Evolutionary conservation across 176 grass and related monocot genomes (phyloP), one percentile per base, ranked within the genome.

Genomic region (Microstegium vimineum): DNA sequence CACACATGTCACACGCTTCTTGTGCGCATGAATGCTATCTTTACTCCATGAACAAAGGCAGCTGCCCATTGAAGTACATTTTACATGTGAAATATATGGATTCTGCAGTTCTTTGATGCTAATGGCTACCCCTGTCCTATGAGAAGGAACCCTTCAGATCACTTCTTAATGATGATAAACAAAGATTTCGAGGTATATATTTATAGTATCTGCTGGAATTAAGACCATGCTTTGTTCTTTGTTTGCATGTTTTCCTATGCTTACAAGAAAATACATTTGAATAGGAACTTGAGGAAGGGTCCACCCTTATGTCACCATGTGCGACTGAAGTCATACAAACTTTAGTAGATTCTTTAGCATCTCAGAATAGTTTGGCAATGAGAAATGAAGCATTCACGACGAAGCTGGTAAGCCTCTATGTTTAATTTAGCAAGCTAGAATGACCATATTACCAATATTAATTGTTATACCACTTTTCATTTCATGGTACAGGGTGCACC

Each of bases 111-210:
- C 79, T 94, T 94, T 27, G 78, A 86, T 60, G 72, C 72, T 17
- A 90, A 90, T 62, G 87, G 87, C 12, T 94, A 87, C 72, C 60
- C 89, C 7, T 94, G 92, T 23, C 92, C 89, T n/a, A 23, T 77
- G 36, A 85, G 80, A 34, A 79, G 43, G 57, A 94, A 90, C 71
- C 92, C 92, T 43, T 92, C 89, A 2, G 89, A 94, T 69, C 86
- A 92, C 41, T 90, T 85, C 68, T 79, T 94, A 32, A 77, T 81
- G 8, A 87, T 88, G 49, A 87, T 94, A 71, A 94, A 94, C 62
- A 90, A 85, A 38, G 89, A 94, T 47, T 94, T 94, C n/a, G 89
- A 94, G 85, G 85, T 77, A n/a, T n/a, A n/a, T n/a, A 82, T 37
- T 16, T 75, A 35, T 37, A 46, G 20, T 22, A 8, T 22, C 18